Percentiles rank a stretch among this genome's conserved stretches.
phyloP scores from a whole-genome alignment of 306 rosid genomes.

The Sophora flavescens region DNA sequence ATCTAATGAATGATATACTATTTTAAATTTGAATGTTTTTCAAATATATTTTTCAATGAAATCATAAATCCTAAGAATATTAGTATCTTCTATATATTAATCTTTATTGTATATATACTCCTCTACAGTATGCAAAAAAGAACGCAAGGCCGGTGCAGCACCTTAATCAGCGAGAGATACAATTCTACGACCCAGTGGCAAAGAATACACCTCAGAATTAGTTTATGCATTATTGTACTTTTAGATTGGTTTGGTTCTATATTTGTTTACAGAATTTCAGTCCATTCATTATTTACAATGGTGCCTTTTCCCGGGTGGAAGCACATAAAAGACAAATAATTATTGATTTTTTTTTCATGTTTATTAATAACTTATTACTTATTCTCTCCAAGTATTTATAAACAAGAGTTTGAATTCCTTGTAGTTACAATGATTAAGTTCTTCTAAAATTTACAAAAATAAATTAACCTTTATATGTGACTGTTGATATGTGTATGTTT shows the following conservation, averaged over 20 bases:
- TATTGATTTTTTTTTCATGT: background rate
- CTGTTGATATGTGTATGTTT: no score
- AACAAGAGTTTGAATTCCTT: no score
- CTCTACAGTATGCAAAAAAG: conserved; percentile 48
- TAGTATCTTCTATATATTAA: background rate
- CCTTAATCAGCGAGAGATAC: conserved; percentile 35
- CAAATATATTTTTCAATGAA: background rate
- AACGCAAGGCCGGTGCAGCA: conserved; percentile 58
- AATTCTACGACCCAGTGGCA: conserved; percentile 40
- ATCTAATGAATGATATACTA: background rate
- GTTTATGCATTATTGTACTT: background rate
- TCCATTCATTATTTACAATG: background rate
- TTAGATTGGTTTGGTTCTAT: background rate
- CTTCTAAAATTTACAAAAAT: no score
- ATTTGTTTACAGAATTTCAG: background rate
- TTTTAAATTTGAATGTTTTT: background rate
- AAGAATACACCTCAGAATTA: conserved; percentile 22
- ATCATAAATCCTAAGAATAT: background rate
- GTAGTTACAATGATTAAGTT: no score
- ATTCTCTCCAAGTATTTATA: background rate
- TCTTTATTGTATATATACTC: background rate
- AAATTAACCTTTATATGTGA: no score
- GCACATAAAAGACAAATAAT: conserved; percentile 9
- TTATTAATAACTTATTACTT: background rate
- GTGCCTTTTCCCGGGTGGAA: background rate